These are phyloP conservation scores for Aspergillus diversus DNA, from an alignment of 495 filamentous ascomycete genomes.

Conservation along the genomic window DNA sequence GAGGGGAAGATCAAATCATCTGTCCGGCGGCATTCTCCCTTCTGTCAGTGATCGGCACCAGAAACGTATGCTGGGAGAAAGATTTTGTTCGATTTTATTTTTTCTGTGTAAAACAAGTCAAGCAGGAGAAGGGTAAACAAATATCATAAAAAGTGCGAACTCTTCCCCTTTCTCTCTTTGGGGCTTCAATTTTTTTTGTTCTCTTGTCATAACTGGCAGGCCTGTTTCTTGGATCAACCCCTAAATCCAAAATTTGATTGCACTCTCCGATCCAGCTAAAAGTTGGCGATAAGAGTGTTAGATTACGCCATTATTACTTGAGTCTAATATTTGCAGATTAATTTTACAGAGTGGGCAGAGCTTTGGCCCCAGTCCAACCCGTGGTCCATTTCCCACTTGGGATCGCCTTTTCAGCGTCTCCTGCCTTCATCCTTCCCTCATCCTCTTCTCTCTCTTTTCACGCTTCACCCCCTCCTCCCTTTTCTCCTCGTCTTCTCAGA, in stretches of 20 bases:
- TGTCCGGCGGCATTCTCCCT: constrained; percentile 15
- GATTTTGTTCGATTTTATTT: constrained; percentile 4
- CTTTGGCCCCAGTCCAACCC: constrained; percentile 27
- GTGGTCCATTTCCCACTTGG: constrained; percentile 29
- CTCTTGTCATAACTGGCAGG: background rate
- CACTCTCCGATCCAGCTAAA: constrained; percentile 4
- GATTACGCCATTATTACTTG: constrained; percentile 14
- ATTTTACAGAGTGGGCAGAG: constrained; percentile 17
- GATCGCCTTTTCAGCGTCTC: constrained; percentile 25
- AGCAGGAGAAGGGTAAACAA: background rate
- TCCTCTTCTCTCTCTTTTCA: constrained; percentile 14
- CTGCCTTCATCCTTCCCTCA: constrained; percentile 23
- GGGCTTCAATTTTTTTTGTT: background rate
- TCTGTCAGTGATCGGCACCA: constrained; percentile 25
- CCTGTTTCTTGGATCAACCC: constrained; percentile 7
- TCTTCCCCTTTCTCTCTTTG: background rate
- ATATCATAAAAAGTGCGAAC: constrained; percentile 10
- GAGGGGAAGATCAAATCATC: constrained; percentile 18
- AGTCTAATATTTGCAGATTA: constrained; percentile 28
- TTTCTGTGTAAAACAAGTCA: background rate
- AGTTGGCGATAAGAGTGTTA: constrained; percentile 5
- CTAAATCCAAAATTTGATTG: background rate
- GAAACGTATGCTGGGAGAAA: constrained; percentile 9
- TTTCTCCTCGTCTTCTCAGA: constrained; percentile 8
- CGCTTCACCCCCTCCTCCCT: constrained; percentile 3